Evolutionary conservation across 139 green algal species (phyloP), one percentile per base, ranked within the genome.

Genomic region (Raphidocelis subcapitata): DNA sequence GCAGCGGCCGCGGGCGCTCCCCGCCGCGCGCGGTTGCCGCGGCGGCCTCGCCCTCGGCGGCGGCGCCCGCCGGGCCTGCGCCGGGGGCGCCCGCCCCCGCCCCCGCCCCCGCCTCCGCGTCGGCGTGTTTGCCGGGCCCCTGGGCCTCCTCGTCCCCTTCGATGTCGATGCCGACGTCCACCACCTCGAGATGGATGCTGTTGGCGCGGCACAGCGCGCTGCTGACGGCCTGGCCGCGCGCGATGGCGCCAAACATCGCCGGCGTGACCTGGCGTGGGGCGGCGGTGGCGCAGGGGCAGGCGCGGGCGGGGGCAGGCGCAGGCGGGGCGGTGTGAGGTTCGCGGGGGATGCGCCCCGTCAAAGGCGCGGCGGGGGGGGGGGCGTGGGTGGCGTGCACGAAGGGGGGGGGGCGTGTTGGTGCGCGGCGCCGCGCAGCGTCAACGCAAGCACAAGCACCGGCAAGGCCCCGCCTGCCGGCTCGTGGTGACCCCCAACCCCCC

Each of bases 101-200:
- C 2, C 62, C 36, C 3, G 4, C 1, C 2, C 41, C 44, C 1
- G 51, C 72, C 15, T 61, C 41, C 20, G 72, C 35, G 16, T 81
- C 68, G 14, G 37, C 65, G n/a, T n/a, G n/a, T n/a, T n/a, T n/a
- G n/a, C n/a, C n/a, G n/a, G n/a, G n/a, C n/a, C n/a, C n/a, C n/a
- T n/a, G n/a, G n/a, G n/a, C n/a, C n/a, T n/a, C n/a, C n/a, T n/a
- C n/a, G n/a, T n/a, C n/a, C n/a, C n/a, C n/a, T n/a, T n/a, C n/a
- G n/a, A n/a, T n/a, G 20, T 77, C 79, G 8, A 87, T 32, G 0
- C 82, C 82, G 33, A 87, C 82, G 46, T 87, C 79, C 12, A 81
- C 59, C 3, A 82, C 12, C 23, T 70, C 20, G 8, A 87, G 57
- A 16, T 55, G 33, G 4, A 49, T 35, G 29, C 29, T 57, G n/a